Evolutionary conservation across 495 filamentous ascomycete genomes (phyloP), one percentile per base, ranked within the genome.

Genomic region (Aspergillus sparsus): DNA sequence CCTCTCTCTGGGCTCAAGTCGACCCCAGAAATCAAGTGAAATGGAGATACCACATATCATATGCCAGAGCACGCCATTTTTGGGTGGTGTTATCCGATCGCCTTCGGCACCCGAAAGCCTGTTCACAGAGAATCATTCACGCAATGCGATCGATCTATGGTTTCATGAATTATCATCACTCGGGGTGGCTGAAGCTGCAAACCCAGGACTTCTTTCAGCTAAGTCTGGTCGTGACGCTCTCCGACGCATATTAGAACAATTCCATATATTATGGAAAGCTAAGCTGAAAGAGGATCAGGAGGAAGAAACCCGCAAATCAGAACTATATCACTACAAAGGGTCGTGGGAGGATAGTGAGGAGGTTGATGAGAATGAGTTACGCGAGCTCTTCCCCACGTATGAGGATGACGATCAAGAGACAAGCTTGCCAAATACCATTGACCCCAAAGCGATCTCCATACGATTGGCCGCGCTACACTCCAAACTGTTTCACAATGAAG

Each of bases 311-410:
- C 78, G 82, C 18, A 90, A 89, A 62, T 82, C 79, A 12, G 89
- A 91, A 49, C 67, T 93, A 21, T 99, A 93, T 71, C 86, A 85
- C 11, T 97, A 91, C 72, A 83, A 83, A 62, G 93, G 92, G 15
- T 85, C 82, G 6, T 76, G 83, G 52, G 86, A 88, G 47, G 89
- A 92, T 39, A 82, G 84, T 59, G 87, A 92, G 55, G 89, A 89
- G 60, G 80, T 83, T n/a, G 87, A 90, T 52, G 85, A 92, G 66
- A 81, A 87, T 53, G 91, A 92, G 45, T 83, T 97, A 37, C 74
- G 86, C 18, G 79, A 86, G 55, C 77, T 97, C 37, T 98, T 98
- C 73, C 93, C 93, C 6, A 83, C 82, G 13, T 94, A 86, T 58
- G 87, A 90, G 15, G 79, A 77, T 7, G 74, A 71, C 0, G 73